Percentiles rank a stretch among this genome's conserved stretches.
Evolutionary conservation across 1,284 basidiomycete genomes (phyloP).

Genomic region (Rhodotorula sp.): DNA sequence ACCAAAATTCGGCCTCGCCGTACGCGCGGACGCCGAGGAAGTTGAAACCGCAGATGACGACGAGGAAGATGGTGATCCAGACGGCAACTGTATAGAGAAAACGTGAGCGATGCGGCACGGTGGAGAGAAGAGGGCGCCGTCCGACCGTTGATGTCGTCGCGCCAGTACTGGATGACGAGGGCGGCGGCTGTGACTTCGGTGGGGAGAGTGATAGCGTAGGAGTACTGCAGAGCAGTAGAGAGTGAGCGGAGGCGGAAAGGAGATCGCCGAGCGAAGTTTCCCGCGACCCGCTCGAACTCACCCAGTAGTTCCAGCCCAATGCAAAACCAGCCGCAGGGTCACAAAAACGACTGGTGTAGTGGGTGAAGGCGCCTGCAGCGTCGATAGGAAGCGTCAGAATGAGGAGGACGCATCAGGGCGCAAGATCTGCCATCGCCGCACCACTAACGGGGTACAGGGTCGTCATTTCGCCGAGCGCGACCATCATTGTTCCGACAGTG

Average conservation of each 20-base stretch:
- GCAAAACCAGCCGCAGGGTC: constrained; percentile 50
- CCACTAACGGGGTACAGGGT: constrained; percentile 35
- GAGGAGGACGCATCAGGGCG: neutral
- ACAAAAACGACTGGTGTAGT: constrained; percentile 63
- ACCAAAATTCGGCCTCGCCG: constrained; percentile 39
- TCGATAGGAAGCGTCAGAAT: neutral
- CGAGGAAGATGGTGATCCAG: constrained; percentile 25
- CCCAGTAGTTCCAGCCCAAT: constrained; percentile 37
- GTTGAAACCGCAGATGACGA: constrained; percentile 32
- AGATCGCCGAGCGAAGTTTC: neutral
- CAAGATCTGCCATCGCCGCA: neutral
- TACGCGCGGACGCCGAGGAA: constrained; percentile 32
- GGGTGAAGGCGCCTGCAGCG: constrained; percentile 51
- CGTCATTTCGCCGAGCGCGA: constrained; percentile 47
- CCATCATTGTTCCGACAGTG: constrained; percentile 42
- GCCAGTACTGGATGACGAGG: constrained; percentile 34
- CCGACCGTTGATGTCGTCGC: constrained; percentile 22
- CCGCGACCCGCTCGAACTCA: neutral
- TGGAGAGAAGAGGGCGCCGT: neutral
- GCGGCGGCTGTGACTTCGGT: constrained; percentile 25
- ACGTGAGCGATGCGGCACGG: neutral
- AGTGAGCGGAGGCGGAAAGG: neutral
- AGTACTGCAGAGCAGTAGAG: neutral
- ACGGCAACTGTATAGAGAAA: neutral
- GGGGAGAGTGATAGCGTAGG: constrained; percentile 28